These are phyloP conservation scores for Sechiopsis laciniata DNA, from an alignment of 306 rosid species.

Conservation along the genomic window DNA sequence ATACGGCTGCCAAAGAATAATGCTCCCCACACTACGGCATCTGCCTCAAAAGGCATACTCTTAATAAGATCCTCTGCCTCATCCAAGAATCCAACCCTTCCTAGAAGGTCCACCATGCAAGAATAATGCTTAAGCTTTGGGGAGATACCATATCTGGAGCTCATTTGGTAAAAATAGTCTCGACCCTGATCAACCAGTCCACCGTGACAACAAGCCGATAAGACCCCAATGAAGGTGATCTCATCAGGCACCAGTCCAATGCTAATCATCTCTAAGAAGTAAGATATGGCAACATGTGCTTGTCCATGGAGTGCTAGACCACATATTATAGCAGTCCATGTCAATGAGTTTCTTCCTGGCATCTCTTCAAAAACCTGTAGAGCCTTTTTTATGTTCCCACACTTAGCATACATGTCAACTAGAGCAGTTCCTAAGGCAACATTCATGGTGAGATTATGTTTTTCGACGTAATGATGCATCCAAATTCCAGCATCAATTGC, in stretches of 20 bases:
- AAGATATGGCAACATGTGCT: slow-evolving; percentile 47
- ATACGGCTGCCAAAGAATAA: slow-evolving; percentile 64
- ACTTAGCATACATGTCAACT: slow-evolving; percentile 78
- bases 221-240: slow-evolving; percentile 71
- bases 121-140: slow-evolving; percentile 67
- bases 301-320: slow-evolving; percentile 72
- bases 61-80: slow-evolving; percentile 63
- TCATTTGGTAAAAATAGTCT: slow-evolving; percentile 54
- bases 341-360: slow-evolving; percentile 61
- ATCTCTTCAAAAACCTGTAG: slow-evolving; percentile 56
- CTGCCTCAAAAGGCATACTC: slow-evolving; percentile 58
- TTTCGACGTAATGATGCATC: slow-evolving; percentile 65
- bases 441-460: slow-evolving; percentile 34
- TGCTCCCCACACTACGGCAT: slow-evolving; percentile 74
- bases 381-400: slow-evolving; percentile 68
- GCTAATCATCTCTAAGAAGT: slow-evolving; percentile 57
- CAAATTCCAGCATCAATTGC: slow-evolving; percentile 76
- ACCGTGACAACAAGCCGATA: slow-evolving; percentile 84
- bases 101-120: slow-evolving; percentile 82
- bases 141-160: slow-evolving; percentile 32
- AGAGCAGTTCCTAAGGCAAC: slow-evolving; percentile 75
- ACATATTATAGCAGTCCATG: slow-evolving; percentile 79
- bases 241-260: slow-evolving; percentile 65
- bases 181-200: slow-evolving; percentile 77
- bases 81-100: slow-evolving; percentile 69